Base-by-base conservation (phyloP, 1,284 basidiomycete genomes). In the Leucocoprinus gongylophorus region DNA sequence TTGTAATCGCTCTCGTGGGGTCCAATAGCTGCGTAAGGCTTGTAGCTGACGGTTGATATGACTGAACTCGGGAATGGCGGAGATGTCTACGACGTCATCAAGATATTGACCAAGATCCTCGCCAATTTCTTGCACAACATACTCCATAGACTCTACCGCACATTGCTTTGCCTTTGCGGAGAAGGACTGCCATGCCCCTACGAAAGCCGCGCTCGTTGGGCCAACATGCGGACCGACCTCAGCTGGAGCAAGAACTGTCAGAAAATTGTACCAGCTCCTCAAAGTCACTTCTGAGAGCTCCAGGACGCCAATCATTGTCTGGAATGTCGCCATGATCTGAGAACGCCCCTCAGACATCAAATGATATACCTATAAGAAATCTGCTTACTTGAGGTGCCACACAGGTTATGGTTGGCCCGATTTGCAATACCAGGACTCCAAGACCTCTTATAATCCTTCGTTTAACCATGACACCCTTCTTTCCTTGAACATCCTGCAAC, bases 291-390 rank as follows among this genome's bases (percentile, higher is more conserved):
- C 79, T 1, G 89, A 79, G 4, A 99, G 74, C 51, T 87, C 85
- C 0, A 79, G 77, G 8, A 86, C 74, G 39, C 75, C 71, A 6
- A 98, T 75, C 65, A 88, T 91, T 17, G 89, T 92, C 69, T 97
- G 95, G 39, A 99, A 78, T n/a, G 89, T 93, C 0, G 95, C 93
- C 86, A 99, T 93, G 59, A 99, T 87, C 92, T 97, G 61, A 52
- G 21, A 2, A 17, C 28, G 35, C 44, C 18, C 26, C 62, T 49
- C 42, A 59, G 51, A 6, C 20, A 33, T n/a, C n/a, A 10, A 35
- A 38, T 50, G 21, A 28, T 40, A 26, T 5, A 21, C 2, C 29
- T 48, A n/a, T 29, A 21, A 52, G 26, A 23, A 30, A 2, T 32
- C 33, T 38, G 56, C 50, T 51, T 55, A 92, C 93, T 80, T 97